A percentile compares a stretch with the other conserved stretches of the same genome.
phyloP scores from a whole-genome alignment of 2,329 filamentous ascomycete species.

The Fusarium nelsonii region DNA sequence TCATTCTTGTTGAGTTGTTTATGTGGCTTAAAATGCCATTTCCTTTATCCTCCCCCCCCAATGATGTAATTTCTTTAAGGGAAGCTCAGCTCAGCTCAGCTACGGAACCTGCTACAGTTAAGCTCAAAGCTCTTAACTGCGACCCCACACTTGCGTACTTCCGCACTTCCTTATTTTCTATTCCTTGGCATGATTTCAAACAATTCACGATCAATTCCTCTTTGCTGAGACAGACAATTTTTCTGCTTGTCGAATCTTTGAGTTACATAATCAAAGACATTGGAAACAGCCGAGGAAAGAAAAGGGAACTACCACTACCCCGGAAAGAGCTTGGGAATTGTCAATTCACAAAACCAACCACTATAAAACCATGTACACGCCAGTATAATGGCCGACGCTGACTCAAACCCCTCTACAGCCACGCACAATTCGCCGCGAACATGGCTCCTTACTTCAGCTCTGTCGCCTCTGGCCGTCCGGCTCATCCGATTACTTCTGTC shows the following conservation, averaged over 20 bases:
- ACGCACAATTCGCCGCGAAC: slow-evolving; percentile 82
- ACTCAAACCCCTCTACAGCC: slow-evolving; percentile 58
- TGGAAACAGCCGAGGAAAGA: slow-evolving; percentile 15
- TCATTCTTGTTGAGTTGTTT: slow-evolving; percentile 1
- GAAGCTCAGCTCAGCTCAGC: slow-evolving; percentile 28
- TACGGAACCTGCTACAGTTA: slow-evolving; percentile 4
- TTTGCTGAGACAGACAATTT: slow-evolving; percentile 6
- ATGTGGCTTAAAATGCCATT: slow-evolving; percentile 2
- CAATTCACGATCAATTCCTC: slow-evolving; percentile 12
- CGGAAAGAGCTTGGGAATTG: slow-evolving; percentile 14
- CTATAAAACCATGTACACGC: slow-evolving; percentile 43
- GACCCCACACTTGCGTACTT: slow-evolving; percentile 40
- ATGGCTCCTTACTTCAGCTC: slow-evolving; percentile 91
- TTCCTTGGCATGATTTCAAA: slow-evolving; percentile 13
- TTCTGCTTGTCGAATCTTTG: slow-evolving; percentile 1
- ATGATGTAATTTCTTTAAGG: slow-evolving; percentile 44
- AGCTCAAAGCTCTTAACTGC: slow-evolving; percentile 25
- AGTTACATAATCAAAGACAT: slow-evolving; percentile 31
- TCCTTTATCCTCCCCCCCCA: slow-evolving; percentile 8
- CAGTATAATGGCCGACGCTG: slow-evolving; percentile 52
- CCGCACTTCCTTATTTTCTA: slow-evolving; percentile 29
- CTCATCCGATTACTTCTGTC: slow-evolving; percentile 83
- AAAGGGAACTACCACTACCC: slow-evolving; percentile 12
- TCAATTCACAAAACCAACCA: slow-evolving; percentile 10
- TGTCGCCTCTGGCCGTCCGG: slow-evolving; percentile 86